Evolutionary conservation across 1,284 basidiomycete genomes (phyloP), one percentile per base, ranked within the genome.

Genomic region (Malassezia globosa): DNA sequence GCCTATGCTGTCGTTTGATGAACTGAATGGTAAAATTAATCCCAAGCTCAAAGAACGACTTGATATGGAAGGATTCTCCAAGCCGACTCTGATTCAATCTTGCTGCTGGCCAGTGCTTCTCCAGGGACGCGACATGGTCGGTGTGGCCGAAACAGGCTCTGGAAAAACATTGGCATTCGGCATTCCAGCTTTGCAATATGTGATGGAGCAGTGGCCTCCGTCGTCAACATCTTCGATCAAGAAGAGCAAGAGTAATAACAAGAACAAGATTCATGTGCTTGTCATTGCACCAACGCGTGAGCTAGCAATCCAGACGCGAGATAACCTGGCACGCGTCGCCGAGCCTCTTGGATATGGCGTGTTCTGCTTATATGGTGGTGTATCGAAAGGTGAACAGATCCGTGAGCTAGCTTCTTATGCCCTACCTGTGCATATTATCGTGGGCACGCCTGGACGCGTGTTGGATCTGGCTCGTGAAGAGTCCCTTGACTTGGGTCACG

Each of bases 81-180:
- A 85, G 62, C 94, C 94, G 0, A 94, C 90, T 0, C 88, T 92
- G 0, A 90, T 99, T 51, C 92, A 97, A 72, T 83, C 88, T 4
- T 94, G 87, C 64, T 83, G 89, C 26, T 99, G 92, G 92, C 88
- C 89, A 3, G 82, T 86, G 16, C 79, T 87, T 5, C 75, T 96
- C 24, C 77, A 79, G 43, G 85, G 86, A 4, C 78, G 79, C 56
- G 89, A 96, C 72, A 85, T 94, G 0, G 83, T 99, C 27, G 92
- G 92, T 51, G 89, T 99, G 56, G 92, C 94, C 13, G 90, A 97
- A 77, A 99, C 92, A 1, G 94, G 73, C 13, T 63, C 69, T 59
- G 94, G 92, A 7, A 99, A 99, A 76, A 99, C 92, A 0, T 79
- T 96, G 14, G 87, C 89, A 0, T 99, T 99, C 67, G 92, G 89